phyloP scores from a whole-genome alignment of 2,329 filamentous ascomycete genomes.

The Coleophoma eucalyptorum region DNA sequence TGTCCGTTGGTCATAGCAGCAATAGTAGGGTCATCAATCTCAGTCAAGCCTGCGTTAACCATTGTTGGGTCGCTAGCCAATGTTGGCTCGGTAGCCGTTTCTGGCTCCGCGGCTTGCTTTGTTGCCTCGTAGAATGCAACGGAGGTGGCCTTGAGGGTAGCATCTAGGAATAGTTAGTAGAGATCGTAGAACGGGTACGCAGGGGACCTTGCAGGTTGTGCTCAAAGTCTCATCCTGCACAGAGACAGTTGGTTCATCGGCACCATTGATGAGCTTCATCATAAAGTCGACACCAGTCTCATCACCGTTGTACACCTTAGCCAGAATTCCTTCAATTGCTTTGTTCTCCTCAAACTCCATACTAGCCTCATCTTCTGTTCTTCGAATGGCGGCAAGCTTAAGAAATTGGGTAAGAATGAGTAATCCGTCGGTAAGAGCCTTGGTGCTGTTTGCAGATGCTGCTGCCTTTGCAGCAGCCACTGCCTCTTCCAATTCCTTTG shows the following conservation, averaged over 20 bases:
- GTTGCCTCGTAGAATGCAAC: constrained; percentile 42
- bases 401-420: constrained; percentile 76
- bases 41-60: constrained; percentile 62
- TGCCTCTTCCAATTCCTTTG: constrained; percentile 42
- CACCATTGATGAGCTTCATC: constrained; percentile 72
- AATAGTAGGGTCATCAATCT: constrained; percentile 50
- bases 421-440: constrained; percentile 59
- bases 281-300: constrained; percentile 70
- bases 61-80: constrained; percentile 61
- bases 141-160: constrained; percentile 52
- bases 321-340: constrained; percentile 75
- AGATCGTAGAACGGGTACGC: background rate
- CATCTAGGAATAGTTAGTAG: constrained; percentile 39
- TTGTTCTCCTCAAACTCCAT: constrained; percentile 67
- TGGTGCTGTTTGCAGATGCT: constrained; percentile 48
- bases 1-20: constrained; percentile 38
- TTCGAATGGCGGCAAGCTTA: constrained; percentile 71
- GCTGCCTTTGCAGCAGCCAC: constrained; percentile 47
- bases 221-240: constrained; percentile 61
- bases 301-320: constrained; percentile 77
- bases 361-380: constrained; percentile 63
- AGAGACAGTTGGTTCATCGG: constrained; percentile 61
- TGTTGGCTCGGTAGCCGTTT: constrained; percentile 26
- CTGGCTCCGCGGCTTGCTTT: constrained; percentile 28
- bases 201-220: constrained; percentile 63